Conservation (phyloP, 129 eudicot species). For the Pulicaria dysenterica region DNA sequence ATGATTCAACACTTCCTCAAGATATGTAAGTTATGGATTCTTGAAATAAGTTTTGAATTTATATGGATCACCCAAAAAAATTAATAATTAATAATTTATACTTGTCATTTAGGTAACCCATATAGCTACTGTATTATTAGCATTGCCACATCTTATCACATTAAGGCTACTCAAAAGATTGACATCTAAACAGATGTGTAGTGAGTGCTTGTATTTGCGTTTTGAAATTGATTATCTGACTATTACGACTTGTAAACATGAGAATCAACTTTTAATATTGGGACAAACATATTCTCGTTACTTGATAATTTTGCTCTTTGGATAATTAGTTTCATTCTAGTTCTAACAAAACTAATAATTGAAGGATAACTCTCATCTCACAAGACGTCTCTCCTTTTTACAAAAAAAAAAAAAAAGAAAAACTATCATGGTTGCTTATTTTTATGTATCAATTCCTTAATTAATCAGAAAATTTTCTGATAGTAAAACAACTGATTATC, state of each 20-base stretch:
- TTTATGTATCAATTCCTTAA: not conserved
- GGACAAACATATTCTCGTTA: not conserved
- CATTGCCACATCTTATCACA: too few relatives aligned
- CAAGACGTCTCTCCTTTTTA: not conserved
- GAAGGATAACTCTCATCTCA: constrained; percentile 4
- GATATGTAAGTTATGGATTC: constrained; percentile 72
- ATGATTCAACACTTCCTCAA: constrained; percentile 98
- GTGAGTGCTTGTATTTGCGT: not conserved
- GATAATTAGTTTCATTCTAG: not conserved
- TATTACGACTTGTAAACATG: not conserved
- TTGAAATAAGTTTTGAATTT: constrained; percentile 8
- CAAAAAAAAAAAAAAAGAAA: too few relatives aligned
- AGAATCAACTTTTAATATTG: not conserved
- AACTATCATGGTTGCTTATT: not conserved
- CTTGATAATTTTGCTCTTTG: constrained; percentile 7
- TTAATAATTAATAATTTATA: not conserved
- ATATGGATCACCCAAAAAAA: not conserved
- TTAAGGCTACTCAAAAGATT: too few relatives aligned
- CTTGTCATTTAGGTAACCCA: too few relatives aligned
- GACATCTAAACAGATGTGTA: not conserved
- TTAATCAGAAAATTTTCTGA: not conserved
- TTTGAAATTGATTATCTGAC: not conserved
- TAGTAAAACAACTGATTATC: not conserved
- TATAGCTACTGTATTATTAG: too few relatives aligned
- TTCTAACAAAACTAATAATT: not conserved